A percentile compares a stretch with the other conserved stretches of the same genome.
Conservation (phyloP, 192 early-diverging fungal genomes). For the Chytriomyces confervae region DNA sequence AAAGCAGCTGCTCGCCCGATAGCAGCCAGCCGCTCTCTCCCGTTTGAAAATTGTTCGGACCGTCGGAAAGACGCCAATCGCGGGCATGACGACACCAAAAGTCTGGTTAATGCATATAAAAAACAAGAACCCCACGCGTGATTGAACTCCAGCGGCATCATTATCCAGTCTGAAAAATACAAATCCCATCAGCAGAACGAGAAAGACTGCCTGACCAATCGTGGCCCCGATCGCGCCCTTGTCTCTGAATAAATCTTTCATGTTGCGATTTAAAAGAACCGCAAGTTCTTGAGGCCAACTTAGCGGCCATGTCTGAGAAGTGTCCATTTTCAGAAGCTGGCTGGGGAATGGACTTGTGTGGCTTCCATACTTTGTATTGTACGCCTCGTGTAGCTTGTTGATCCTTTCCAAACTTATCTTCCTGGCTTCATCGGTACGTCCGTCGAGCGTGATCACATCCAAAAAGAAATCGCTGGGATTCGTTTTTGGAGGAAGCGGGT, state of each 20-base stretch:
- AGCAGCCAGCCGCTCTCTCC: slow-evolving; percentile 70
- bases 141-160: slow-evolving; percentile 27
- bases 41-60: slow-evolving; percentile 41
- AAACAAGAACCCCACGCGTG: slow-evolving; percentile 25
- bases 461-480: slow-evolving; percentile 53
- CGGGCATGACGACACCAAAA: slow-evolving; percentile 65
- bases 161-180: slow-evolving; percentile 20
- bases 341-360: slow-evolving; percentile 31
- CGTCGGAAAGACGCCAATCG: slow-evolving; percentile 43
- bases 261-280: slow-evolving; percentile 42
- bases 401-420: slow-evolving; percentile 30
- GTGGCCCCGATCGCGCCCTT: slow-evolving; percentile 53
- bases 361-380: slow-evolving; percentile 28
- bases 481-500: slow-evolving; percentile 46
- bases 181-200: slow-evolving; percentile 57
- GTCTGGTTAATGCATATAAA: slow-evolving; percentile 54
- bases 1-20: slow-evolving; percentile 67
- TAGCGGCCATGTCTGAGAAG: slow-evolving; percentile 29
- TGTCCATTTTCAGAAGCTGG: slow-evolving; percentile 2
- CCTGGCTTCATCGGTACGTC: slow-evolving; percentile 25
- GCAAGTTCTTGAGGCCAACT: slow-evolving; percentile 34
- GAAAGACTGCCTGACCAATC: slow-evolving; percentile 54
- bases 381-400: slow-evolving; percentile 28
- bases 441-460: slow-evolving; percentile 39
- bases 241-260: slow-evolving; percentile 50